These are phyloP conservation scores for Trifolium fragiferum DNA, from an alignment of 306 rosid species.

Conservation along the genomic window DNA sequence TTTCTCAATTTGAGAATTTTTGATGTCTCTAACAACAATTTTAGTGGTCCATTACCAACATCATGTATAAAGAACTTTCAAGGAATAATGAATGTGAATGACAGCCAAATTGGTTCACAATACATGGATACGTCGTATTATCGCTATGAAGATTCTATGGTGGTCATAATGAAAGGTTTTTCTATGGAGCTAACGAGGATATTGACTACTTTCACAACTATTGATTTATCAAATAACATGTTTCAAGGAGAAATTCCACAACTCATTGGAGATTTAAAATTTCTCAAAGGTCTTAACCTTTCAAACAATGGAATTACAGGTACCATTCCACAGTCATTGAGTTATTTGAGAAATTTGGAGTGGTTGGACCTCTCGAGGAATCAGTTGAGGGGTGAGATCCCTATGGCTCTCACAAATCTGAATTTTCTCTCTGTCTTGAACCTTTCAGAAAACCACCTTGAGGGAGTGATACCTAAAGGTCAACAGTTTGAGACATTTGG, in stretches of 20 bases:
- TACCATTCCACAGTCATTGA: constrained; percentile 40
- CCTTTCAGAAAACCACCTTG: constrained; percentile 44
- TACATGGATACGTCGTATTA: fast-evolving
- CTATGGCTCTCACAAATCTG: neutral
- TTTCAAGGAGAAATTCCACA: constrained; percentile 48
- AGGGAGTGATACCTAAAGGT: constrained; percentile 48
- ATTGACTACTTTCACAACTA: constrained; percentile 23
- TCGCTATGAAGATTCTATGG: constrained; percentile 14
- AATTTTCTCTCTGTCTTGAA: neutral
- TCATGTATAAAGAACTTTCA: constrained; percentile 40
- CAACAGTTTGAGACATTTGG: constrained; percentile 47
- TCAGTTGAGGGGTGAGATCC: neutral
- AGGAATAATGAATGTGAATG: constrained; percentile 37
- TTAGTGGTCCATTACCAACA: constrained; percentile 44
- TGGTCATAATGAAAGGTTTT: constrained; percentile 36
- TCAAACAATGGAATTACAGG: constrained; percentile 48
- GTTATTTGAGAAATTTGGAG: too few species aligned
- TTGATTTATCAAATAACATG: constrained; percentile 52
- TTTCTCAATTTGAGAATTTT: constrained; percentile 33
- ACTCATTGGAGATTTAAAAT: constrained; percentile 35
- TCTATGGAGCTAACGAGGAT: neutral
- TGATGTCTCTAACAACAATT: constrained; percentile 45
- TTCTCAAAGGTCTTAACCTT: constrained; percentile 44
- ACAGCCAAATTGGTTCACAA: neutral
- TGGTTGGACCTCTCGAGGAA: too few species aligned